A percentile compares a stretch with the other conserved stretches of the same genome.
Evolutionary conservation across 1,139 yeast species (phyloP).

Genomic region (Yamadazyma pseudoaaseri): DNA sequence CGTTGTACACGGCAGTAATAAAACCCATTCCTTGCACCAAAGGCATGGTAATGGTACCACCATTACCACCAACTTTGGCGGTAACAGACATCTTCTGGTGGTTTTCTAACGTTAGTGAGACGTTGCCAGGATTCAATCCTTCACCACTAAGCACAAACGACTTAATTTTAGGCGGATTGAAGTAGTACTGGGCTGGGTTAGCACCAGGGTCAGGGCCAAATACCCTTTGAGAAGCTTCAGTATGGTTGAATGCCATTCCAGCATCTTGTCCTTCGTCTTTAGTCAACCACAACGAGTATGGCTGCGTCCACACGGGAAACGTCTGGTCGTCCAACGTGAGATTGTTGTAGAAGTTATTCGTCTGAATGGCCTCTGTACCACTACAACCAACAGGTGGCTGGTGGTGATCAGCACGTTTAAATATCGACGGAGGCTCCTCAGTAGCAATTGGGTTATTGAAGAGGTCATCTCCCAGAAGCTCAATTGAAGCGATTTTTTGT

Average conservation of each 20-base stretch:
- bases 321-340: conserved; percentile 45
- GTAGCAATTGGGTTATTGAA: conserved; percentile 25
- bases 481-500: background rate
- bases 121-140: conserved; percentile 21
- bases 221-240: conserved; percentile 40
- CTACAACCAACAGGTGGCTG: conserved; percentile 34
- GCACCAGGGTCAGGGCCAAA: conserved; percentile 44
- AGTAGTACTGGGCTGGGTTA: conserved; percentile 41
- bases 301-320: conserved; percentile 47
- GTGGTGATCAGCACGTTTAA: conserved; percentile 21
- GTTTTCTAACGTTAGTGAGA: conserved; percentile 23
- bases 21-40: conserved; percentile 68
- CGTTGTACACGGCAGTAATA: conserved; percentile 58
- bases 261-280: conserved; percentile 38
- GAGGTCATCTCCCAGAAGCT: conserved; percentile 12
- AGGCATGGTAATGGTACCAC: conserved; percentile 26
- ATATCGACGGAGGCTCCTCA: conserved; percentile 28
- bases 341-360: conserved; percentile 46
- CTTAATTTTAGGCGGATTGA: conserved; percentile 47
- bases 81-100: conserved; percentile 37
- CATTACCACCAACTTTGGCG: conserved; percentile 15
- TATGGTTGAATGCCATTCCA: conserved; percentile 46
- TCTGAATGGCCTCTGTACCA: conserved; percentile 34
- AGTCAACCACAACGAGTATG: conserved; percentile 45
- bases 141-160: conserved; percentile 40